These are phyloP conservation scores for Puccinia hordei DNA, from an alignment of 1,284 basidiomycete genomes.

Conservation along the genomic window DNA sequence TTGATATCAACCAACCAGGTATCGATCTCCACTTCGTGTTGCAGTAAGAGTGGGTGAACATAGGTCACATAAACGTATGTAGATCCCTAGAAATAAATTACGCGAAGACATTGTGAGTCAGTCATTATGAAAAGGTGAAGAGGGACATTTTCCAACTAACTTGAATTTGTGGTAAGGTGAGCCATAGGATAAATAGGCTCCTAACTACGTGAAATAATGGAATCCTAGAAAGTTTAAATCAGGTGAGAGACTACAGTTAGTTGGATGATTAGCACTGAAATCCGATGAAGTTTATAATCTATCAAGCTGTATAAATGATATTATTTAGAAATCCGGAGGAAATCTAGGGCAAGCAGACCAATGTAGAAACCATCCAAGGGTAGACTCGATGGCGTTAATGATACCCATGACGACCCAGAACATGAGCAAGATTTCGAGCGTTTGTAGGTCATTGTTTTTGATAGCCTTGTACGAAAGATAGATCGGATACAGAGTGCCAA, in stretches of 20 bases:
- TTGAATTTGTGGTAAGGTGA: constrained; percentile 50
- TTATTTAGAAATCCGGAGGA: not conserved
- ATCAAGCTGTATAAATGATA: not conserved
- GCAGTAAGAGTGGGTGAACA: constrained; percentile 45
- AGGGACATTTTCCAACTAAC: constrained; percentile 52
- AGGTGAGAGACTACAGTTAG: not conserved
- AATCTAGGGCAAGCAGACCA: constrained; percentile 19
- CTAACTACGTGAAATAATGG: constrained; percentile 48
- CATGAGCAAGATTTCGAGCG: constrained; percentile 48
- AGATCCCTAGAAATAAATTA: constrained; percentile 35
- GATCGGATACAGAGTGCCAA: constrained; percentile 50
- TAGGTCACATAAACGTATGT: constrained; percentile 49
- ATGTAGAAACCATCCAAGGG: constrained; percentile 48
- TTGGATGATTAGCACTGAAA: not conserved
- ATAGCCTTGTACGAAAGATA: constrained; percentile 51
- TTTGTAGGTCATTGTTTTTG: constrained; percentile 48
- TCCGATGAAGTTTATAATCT: not conserved
- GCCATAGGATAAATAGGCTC: constrained; percentile 45
- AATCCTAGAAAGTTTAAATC: constrained; percentile 13
- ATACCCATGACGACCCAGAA: constrained; percentile 51
- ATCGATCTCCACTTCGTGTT: constrained; percentile 50
- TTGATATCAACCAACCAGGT: constrained; percentile 42
- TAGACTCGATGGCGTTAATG: constrained; percentile 33
- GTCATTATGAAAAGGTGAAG: constrained; percentile 40
- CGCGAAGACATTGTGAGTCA: not conserved